Evolutionary conservation across 148 eudicot genomes (phyloP), one percentile per base, ranked within the genome.

Genomic region (Pouteria glomerata): DNA sequence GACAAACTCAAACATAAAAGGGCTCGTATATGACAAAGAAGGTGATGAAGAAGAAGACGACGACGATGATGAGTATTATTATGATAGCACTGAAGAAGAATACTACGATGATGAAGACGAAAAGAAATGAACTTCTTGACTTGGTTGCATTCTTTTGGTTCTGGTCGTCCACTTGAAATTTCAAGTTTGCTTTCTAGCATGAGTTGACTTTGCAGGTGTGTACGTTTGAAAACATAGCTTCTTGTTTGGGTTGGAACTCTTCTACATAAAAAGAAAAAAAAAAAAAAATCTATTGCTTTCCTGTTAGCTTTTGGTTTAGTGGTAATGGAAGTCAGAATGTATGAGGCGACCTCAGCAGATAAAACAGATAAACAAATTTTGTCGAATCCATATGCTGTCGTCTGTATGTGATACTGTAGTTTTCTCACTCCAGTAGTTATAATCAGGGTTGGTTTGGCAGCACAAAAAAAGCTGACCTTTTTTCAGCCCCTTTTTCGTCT

Each of bases 31-130:
- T 34, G 42, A 77, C 76, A 68, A 35, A 19, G 39, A 74, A 64
- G 60, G 42, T 24, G 10, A 34, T 53, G 79, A 76, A 8, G 71
- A 72, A 13, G 82, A 79, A 3, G 65, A 72, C 23, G 75, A 76
- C 7, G 60, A 73, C 24, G 76, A 73, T 45, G 79, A 81, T 8
- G 63, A 82, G 52, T 77, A 74, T n/a, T 73, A 57, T 31, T 75
- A 77, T 23, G 69, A 72, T 44, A 62, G 70, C 2, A 73, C 58
- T 52, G 39, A 33, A 4, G 82, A 79, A 48, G 73, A 74, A 55
- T 74, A 74, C 57, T 71, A 71, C 10, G 80, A 77, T 39, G 74
- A 77, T 58, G 74, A 70, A 44, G 57, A 42, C 12, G 77, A 73
- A 41, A 27, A 30, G 10, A 56, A 71, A 65, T 62, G 65, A 53